Base-by-base conservation (phyloP, 2,329 filamentous ascomycete genomes). In the Scedosporium boydii region DNA sequence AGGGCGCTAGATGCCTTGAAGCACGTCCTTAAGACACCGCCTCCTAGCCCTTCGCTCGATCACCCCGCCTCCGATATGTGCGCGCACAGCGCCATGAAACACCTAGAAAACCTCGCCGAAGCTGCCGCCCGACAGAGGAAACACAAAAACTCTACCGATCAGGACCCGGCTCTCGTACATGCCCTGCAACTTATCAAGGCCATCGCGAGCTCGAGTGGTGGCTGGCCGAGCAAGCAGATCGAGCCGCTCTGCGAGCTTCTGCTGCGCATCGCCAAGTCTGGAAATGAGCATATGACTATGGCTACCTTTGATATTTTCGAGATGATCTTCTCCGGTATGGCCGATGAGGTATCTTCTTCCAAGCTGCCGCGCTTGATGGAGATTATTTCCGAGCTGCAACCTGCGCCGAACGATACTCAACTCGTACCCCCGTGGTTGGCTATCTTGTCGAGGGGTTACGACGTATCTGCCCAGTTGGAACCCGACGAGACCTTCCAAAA, bases 21-120 rank as follows among this genome's bases (percentile, higher is more conserved):
- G 61, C 90, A 88, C 66, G 87, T 99, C 4, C 82, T 99, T 63
- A 87, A 88, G 74, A 89, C 87, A 65, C 90, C 92, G 7, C 95
- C 95, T 0, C 93, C 93, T 0, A 96, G 91, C 66, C 95, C 95
- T 1, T 93, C 91, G 3, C 77, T 97, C 64, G 95, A 99, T 68
- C 95, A 99, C 72, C 95, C 95, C 1, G 95, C 92, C 27, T 90
- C 93, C 57, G 93, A 96, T 72, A 93, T 98, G 87, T 98, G 93
- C 76, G 95, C 95, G 18, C 91, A 96, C 74, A 93, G 90, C 27
- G 91, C 91, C 23, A 82, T 97, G 76, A 86, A 87, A 74, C 92
- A 88, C 72, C 78, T 98, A 65, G 84, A 87, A 68, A 87, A 93
- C 65, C 81, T 96, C 60, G 86, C 89, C 2, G 76, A 78, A 29